phyloP scores from a whole-genome alignment of 176 grass and related monocot genomes.

The Oryza australiensis region DNA sequence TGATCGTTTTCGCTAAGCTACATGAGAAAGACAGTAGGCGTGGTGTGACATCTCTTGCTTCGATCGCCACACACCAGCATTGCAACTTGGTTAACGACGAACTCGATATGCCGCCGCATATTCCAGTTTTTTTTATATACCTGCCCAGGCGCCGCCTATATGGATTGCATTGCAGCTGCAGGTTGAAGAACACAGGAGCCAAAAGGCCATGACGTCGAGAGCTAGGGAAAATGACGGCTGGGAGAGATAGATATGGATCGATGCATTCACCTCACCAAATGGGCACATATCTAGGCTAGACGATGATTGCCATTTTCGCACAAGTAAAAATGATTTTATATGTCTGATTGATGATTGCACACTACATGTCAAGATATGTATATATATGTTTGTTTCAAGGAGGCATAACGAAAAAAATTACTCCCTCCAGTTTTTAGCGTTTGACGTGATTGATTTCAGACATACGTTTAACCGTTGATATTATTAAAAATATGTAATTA shows the following conservation, averaged over 20 bases:
- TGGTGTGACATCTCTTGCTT: neutral
- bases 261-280: slow-evolving; percentile 30
- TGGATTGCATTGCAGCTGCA: neutral
- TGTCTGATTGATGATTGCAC: too few relatives aligned
- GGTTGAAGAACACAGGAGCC: neutral
- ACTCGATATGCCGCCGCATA: slow-evolving; percentile 52
- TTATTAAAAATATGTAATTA: too few relatives aligned
- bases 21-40: neutral
- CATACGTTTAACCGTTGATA: too few relatives aligned
- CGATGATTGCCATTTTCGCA: neutral
- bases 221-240: neutral
- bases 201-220: slow-evolving; percentile 25
- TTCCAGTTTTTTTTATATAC: slow-evolving; percentile 1
- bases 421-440: too few relatives aligned
- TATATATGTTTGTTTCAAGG: too few relatives aligned
- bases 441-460: too few relatives aligned
- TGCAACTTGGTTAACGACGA: neutral
- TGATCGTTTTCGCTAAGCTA: too few relatives aligned
- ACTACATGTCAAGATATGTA: too few relatives aligned
- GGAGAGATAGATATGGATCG: neutral
- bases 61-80: neutral
- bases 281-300: neutral
- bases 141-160: neutral
- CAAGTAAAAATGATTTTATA: neutral
- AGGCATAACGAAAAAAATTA: too few relatives aligned